A percentile compares a stretch with the other conserved stretches of the same genome.
Conservation (phyloP, 345 rosid species). For the Fremontodendron californicum region DNA sequence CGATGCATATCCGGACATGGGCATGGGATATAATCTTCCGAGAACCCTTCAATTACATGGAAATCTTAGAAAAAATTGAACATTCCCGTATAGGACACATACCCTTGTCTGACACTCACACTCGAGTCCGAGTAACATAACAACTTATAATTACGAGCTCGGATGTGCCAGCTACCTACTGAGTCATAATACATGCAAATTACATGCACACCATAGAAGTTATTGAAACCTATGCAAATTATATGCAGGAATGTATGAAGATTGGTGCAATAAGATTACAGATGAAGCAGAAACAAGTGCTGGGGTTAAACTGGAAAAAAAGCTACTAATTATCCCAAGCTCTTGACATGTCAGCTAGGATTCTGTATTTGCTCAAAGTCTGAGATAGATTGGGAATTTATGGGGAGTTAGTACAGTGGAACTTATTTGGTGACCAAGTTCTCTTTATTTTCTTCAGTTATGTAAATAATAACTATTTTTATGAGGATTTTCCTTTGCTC, state of each 20-base stretch:
- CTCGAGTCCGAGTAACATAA: no score
- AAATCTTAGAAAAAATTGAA: no score
- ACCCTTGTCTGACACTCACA: no score
- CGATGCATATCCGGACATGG: no score
- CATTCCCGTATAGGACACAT: no score
- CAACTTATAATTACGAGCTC: neutral
- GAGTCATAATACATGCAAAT: neutral
- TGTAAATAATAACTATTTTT: neutral
- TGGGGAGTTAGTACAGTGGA: neutral
- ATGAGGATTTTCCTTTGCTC: neutral
- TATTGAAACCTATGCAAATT: no score
- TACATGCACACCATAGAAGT: no score
- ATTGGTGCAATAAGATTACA: neutral
- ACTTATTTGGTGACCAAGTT: neutral
- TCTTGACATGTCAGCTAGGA: neutral
- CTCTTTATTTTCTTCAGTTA: neutral
- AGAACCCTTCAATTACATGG: no score
- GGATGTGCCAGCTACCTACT: neutral
- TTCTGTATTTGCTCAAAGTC: neutral
- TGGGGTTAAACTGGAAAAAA: neutral
- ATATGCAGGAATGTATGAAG: neutral
- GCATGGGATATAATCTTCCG: no score
- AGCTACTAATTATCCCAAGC: neutral
- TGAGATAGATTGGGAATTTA: neutral
- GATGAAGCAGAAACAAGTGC: neutral